Base-by-base conservation (phyloP, 768 basidiomycete genomes). In the Harrya chromipes region DNA sequence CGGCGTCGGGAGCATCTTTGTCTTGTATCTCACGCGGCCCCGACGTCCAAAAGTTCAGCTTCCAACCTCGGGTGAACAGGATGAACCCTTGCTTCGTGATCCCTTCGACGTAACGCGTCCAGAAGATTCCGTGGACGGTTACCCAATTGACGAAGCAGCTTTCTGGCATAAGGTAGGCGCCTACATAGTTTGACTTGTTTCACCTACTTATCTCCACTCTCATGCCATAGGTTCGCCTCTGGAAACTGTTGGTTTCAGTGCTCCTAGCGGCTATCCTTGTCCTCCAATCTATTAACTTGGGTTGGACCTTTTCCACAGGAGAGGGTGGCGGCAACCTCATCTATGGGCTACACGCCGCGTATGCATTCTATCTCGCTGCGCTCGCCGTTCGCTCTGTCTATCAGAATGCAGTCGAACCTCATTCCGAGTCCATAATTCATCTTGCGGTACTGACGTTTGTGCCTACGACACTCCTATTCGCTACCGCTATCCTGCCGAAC, bases 31-130 rank as follows among this genome's bases (percentile, higher is more conserved):
- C 23, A 71, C 70, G 7, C 40, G 70, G 27, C 66, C 72, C 3
- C 65, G 57, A 38, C 75, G 77, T 27, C 79, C 78, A 29, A 80
- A 80, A 63, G 76, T 84, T 47, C 68, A 74, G 46, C 73, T 85
- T 16, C 76, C 77, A 35, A 57, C 65, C 12, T 54, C 54, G 21
- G 53, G 55, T 9, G 67, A 58, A 53, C 55, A 46, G 11, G 43
- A 45, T 13, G 63, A 69, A 44, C 34, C 66, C 1, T 52, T 67
- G 2, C 42, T 59, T 37, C 63, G 12, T 14, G 86, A 88, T 58
- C 81, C 84, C 11, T 88, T 87, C 60, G 79, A 82, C 61, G 83
- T 92, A n/a, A 78, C 81, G 17, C 81, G 63, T n/a, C 79, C 82
- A 9, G 84, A 85, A 62, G 90, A 92, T 56, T 55, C 79, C 31